Base-by-base conservation (phyloP, 1,284 basidiomycete species). In the Ustilago esculenta region DNA sequence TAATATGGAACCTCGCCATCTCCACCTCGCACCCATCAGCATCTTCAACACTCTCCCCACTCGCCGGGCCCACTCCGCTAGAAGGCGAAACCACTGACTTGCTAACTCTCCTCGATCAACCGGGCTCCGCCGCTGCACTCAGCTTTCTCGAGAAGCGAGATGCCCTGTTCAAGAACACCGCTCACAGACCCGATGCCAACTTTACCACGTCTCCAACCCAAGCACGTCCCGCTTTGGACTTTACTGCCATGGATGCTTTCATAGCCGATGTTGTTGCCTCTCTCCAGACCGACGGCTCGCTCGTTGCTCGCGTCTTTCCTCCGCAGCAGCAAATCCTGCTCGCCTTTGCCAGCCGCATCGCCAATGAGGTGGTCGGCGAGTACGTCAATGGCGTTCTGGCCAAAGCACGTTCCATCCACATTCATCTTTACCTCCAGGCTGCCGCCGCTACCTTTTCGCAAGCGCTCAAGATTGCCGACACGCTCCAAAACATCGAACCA, bases 121-220 rank as follows among this genome's bases (percentile, higher is more conserved):
- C 54, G 14, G 60, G 68, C 21, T 50, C 57, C 3, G 63, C 68
- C 1, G 68, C 68, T 4, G 68, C 68, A 1, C 63, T 58, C 17
- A 51, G 93, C 17, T 97, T 94, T 91, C 88, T 91, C 2, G 94
- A 97, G 83, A 95, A 95, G 83, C 85, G 90, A 25, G 92, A 94
- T 79, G 88, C 96, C n/a, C 92, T 97, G 77, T 96, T 94, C 75
- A 87, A 88, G 56, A 87, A 86, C 29, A 51, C 51, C 3, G 85
- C 86, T 45, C 94, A 92, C 88, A 87, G 90, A 72, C 87, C 93
- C 0, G 77, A 90, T 33, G 88, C 90, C 63, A 96, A 96, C 43
- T 54, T 57, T 23, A 35, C 33, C 37, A 29, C 46, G 9, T 15
- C 59, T 0, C 20, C 29, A 11, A 29, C 45, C 18, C 33, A 32